Conservation (phyloP, 2,329 filamentous ascomycete species). For the Aotearoamyces nothofagi region DNA sequence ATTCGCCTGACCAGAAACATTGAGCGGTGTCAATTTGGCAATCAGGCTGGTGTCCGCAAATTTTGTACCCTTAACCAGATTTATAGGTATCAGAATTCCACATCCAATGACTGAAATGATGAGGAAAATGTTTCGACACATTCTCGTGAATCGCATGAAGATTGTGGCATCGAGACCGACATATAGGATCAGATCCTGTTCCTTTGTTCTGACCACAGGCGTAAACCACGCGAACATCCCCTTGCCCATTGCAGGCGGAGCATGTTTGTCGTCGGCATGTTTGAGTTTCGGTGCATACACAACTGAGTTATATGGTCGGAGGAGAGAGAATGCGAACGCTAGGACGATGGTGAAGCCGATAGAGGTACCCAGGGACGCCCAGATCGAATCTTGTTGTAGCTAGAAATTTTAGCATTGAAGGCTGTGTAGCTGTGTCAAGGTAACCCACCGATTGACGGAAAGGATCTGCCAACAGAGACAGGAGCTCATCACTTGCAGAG, state of each 20-base stretch:
- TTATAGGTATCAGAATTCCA: slow-evolving; percentile 67
- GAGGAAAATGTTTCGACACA: slow-evolving; percentile 86
- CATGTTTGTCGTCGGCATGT: slow-evolving; percentile 79
- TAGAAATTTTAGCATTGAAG: slow-evolving; percentile 4
- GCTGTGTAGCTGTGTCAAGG: too few species aligned
- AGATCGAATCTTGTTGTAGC: slow-evolving; percentile 41
- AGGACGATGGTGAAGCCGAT: slow-evolving; percentile 60
- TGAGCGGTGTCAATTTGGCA: slow-evolving; percentile 43
- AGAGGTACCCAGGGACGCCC: slow-evolving; percentile 68
- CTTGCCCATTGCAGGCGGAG: slow-evolving; percentile 73
- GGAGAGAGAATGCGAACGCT: slow-evolving; percentile 68
- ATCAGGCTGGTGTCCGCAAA: slow-evolving; percentile 24
- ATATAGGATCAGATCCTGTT: slow-evolving; percentile 62
- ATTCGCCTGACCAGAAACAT: slow-evolving; percentile 33
- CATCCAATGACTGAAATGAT: slow-evolving; percentile 58
- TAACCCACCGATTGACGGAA: slow-evolving; percentile 11
- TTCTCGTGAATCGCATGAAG: slow-evolving; percentile 75
- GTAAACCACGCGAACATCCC: slow-evolving; percentile 78
- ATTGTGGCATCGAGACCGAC: slow-evolving; percentile 84
- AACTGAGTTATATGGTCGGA: slow-evolving; percentile 80
- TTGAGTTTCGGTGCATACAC: slow-evolving; percentile 93
- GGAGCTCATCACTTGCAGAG: slow-evolving; percentile 11
- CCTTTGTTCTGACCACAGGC: slow-evolving; percentile 64
- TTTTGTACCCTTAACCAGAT: slow-evolving; percentile 37
- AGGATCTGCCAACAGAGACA: slow-evolving; percentile 17